Evolutionary conservation across 139 green algal species (phyloP).

Genomic region (Chlamydomonas applanata): DNA sequence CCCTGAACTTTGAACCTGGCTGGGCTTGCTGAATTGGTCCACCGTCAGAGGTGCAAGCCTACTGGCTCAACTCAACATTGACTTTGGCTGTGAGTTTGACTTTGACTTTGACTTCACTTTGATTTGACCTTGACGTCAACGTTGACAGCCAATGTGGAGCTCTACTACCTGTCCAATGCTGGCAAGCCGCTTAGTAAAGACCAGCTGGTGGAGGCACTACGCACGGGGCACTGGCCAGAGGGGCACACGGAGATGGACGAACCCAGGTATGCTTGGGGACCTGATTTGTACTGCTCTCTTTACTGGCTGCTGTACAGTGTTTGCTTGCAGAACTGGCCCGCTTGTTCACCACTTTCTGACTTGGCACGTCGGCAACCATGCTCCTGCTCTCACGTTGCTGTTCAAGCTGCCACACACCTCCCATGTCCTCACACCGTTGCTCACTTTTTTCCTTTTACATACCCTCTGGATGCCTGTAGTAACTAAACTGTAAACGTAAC

Average conservation of each 20-base stretch:
- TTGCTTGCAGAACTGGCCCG: too few species aligned
- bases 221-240: not conserved
- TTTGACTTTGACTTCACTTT: not conserved
- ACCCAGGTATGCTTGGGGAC: not conserved
- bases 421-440: too few species aligned
- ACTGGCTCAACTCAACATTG: too few species aligned
- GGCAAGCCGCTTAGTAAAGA: not conserved
- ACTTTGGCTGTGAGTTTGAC: too few species aligned
- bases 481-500: too few species aligned
- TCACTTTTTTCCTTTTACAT: too few species aligned
- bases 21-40: not conserved
- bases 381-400: not conserved
- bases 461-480: too few species aligned
- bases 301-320: too few species aligned
- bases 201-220: not conserved
- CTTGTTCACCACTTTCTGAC: too few species aligned
- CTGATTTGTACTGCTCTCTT: too few species aligned
- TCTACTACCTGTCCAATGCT: conserved; percentile 74
- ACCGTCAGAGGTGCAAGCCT: not conserved
- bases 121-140: too few species aligned
- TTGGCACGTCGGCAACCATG: too few species aligned
- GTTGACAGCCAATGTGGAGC: conserved; percentile 54
- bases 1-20: not conserved
- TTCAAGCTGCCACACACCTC: not conserved
- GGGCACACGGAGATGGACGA: not conserved